A percentile compares a stretch with the other conserved stretches of the same genome.
phyloP scores from a whole-genome alignment of 352 stramenopile species.

The Globisporangium cederbergense region DNA sequence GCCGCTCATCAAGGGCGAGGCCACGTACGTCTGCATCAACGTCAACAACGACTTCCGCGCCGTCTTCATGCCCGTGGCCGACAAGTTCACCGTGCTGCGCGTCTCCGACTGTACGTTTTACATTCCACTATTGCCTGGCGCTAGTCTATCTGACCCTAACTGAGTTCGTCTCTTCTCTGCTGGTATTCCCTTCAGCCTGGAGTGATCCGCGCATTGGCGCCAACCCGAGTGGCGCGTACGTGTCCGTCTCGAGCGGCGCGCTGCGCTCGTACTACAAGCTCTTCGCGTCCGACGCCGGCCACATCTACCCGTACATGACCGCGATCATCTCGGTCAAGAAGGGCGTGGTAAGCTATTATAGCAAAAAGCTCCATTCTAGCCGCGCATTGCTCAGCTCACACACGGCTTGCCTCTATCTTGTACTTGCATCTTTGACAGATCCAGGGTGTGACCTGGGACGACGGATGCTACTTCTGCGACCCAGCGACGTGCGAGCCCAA shows the following conservation, averaged over 20 bases:
- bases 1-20: constrained; percentile 47
- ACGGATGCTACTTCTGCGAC: constrained; percentile 77
- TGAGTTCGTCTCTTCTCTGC: no score
- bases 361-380: no score
- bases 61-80: constrained; percentile 69
- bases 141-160: background rate
- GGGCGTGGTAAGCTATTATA: constrained; percentile 27
- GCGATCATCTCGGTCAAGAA: constrained; percentile 82
- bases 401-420: background rate
- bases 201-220: constrained; percentile 61
- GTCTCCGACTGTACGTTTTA: constrained; percentile 61
- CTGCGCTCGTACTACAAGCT: constrained; percentile 74
- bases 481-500: constrained; percentile 61
- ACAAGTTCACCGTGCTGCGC: constrained; percentile 76
- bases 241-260: constrained; percentile 67
- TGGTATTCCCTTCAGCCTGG: constrained; percentile 36
- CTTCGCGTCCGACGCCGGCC: constrained; percentile 40
- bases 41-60: constrained; percentile 72
- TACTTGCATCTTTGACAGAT: constrained; percentile 22
- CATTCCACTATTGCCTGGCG: background rate
- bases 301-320: constrained; percentile 72
- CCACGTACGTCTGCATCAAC: constrained; percentile 78
- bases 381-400: no score
- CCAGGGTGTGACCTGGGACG: constrained; percentile 78
- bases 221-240: constrained; percentile 39